Evolutionary conservation across 1,284 basidiomycete genomes (phyloP), one percentile per base, ranked within the genome.

Genomic region (Coniophora puteana): DNA sequence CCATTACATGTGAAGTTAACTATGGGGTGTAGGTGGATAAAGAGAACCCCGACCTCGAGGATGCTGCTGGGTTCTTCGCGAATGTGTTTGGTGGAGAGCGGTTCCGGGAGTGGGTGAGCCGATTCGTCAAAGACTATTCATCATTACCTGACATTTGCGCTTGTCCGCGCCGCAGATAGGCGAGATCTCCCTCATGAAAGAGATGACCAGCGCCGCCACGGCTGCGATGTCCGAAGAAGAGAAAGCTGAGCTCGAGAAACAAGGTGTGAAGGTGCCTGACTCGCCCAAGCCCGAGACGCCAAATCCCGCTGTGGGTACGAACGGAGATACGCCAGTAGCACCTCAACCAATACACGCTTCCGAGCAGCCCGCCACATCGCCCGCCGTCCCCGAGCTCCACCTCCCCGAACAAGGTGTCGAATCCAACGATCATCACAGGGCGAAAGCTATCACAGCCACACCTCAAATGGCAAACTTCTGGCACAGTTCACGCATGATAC

Each of bases 121-220:
- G 18, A 22, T 37, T 18, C 25, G 23, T 23, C 25, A 16, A n/a
- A 5, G 7, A 23, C 26, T 13, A 14, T 13, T 17, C 12, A 21
- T 30, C 14, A 16, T 23, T 12, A 38, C 24, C 20, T 23, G n/a
- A 36, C 23, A 26, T 37, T 38, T 49, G 28, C 34, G 36, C 20
- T 10, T 14, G 14, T 21, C 16, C 17, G 30, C 28, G 10, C 34
- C 23, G 28, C 57, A 93, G 87, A 93, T 95, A 50, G 92, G 92
- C 44, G 91, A 94, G 67, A 93, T 95, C 38, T 88, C 89, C 4
- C 73, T 95, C 36, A 89, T 94, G 82, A 93, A 93, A 55, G 89
- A 91, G 54, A 89, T 91, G 84, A 88, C 86, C 3, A 74, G 72
- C 17, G 76, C 82, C 16, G 86, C 87, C n/a, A 78, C 80, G 23